phyloP scores from a whole-genome alignment of 2,329 filamentous ascomycete genomes.

The Botrytis hyacinthi region DNA sequence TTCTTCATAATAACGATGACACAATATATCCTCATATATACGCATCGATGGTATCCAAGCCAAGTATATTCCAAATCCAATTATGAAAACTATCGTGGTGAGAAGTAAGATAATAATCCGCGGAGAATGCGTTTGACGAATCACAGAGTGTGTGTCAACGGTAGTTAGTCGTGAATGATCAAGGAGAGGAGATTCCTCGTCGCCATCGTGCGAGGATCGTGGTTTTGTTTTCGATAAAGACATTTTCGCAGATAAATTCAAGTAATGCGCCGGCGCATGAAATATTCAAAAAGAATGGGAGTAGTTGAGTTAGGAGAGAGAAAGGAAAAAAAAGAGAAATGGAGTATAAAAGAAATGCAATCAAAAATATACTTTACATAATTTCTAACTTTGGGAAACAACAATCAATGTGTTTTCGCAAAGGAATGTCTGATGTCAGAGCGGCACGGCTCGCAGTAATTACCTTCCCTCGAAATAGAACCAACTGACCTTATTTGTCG shows the following conservation, averaged over 20 bases:
- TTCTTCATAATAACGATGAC: constrained; percentile 41
- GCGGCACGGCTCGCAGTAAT: background rate
- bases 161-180: background rate
- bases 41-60: constrained; percentile 40
- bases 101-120: constrained; percentile 39
- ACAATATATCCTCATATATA: constrained; percentile 43
- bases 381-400: background rate
- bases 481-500: constrained; percentile 3
- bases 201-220: background rate
- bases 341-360: background rate
- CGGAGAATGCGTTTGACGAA: constrained; percentile 28
- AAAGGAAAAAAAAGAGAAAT: background rate
- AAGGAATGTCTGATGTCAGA: constrained; percentile 9
- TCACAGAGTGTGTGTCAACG: background rate
- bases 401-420: background rate
- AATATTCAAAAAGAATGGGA: background rate
- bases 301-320: background rate
- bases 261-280: constrained; percentile 8
- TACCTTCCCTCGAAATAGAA: background rate
- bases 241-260: constrained; percentile 2
- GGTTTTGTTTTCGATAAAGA: background rate
- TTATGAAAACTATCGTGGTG: constrained; percentile 37
- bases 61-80: constrained; percentile 36
- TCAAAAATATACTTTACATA: background rate
- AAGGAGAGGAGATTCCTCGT: constrained; percentile 21